These are phyloP conservation scores for Saccharomyces hybrid DNA, from an alignment of 1,139 yeast species.

Conservation along the genomic window DNA sequence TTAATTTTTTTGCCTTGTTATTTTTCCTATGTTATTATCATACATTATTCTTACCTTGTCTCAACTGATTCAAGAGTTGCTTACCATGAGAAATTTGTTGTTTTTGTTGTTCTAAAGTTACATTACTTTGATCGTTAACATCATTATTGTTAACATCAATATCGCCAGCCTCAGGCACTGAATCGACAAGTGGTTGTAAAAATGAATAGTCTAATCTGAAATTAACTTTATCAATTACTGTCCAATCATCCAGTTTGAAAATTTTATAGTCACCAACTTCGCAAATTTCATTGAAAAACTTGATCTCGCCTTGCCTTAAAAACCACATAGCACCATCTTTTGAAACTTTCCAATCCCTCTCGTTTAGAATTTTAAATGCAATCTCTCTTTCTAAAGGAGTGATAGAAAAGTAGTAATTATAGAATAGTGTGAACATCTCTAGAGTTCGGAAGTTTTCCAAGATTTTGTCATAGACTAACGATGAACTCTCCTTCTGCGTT, in stretches of 20 bases:
- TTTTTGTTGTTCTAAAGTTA: slow-evolving; percentile 1
- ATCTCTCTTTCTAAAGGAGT: slow-evolving; percentile 45
- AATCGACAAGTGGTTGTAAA: slow-evolving; percentile 6
- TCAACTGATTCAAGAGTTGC: slow-evolving; percentile 27
- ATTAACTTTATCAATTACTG: slow-evolving; percentile 31
- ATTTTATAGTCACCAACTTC: slow-evolving; percentile 38
- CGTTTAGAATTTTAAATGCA: slow-evolving; percentile 29
- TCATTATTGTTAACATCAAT: neutral
- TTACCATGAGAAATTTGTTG: slow-evolving; percentile 23
- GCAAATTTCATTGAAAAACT: slow-evolving; percentile 33
- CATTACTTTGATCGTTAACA: slow-evolving; percentile 1
- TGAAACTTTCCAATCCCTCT: slow-evolving; percentile 35
- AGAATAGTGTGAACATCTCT: slow-evolving; percentile 44
- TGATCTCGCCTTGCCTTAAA: slow-evolving; percentile 34
- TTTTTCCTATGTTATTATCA: neutral
- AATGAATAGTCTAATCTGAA: slow-evolving; percentile 28
- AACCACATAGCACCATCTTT: slow-evolving; percentile 34
- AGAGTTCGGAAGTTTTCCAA: slow-evolving; percentile 24
- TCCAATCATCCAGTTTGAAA: slow-evolving; percentile 39
- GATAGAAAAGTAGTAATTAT: slow-evolving; percentile 53
- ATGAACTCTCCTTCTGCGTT: slow-evolving; percentile 7
- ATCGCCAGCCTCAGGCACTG: neutral
- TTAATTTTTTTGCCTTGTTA: neutral
- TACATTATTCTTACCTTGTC: slow-evolving; percentile 15
- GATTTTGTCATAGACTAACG: slow-evolving; percentile 13